Conservation (phyloP, 345 rosid species). For the Melaleuca quinquenervia region DNA sequence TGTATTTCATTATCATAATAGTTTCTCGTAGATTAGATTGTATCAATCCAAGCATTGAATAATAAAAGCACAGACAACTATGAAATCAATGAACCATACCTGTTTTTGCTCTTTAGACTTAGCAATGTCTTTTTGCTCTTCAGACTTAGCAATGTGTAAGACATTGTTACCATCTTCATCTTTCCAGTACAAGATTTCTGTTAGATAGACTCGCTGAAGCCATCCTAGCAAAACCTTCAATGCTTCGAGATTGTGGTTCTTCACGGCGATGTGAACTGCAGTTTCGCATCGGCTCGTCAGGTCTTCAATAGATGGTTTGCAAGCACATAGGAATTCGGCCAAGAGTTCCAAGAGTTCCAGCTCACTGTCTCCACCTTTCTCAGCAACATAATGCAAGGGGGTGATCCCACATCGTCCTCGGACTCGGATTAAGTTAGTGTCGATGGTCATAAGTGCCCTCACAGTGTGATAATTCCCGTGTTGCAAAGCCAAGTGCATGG, state of each 20-base stretch:
- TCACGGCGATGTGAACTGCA: neutral
- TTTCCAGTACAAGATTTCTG: neutral
- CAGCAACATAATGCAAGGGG: neutral
- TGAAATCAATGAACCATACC: neutral
- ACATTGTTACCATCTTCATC: neutral
- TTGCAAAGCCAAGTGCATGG: neutral
- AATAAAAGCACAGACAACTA: neutral
- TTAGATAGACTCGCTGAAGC: rapidly evolving
- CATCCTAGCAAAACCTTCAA: neutral
- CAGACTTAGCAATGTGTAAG: neutral
- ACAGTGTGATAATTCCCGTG: neutral
- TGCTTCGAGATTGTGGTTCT: neutral
- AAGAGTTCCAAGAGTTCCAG: neutral
- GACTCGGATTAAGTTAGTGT: neutral
- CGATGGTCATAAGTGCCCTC: neutral
- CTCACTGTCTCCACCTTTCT: neutral
- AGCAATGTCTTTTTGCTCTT: neutral
- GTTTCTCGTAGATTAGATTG: neutral
- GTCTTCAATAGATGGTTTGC: neutral
- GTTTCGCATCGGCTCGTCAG: neutral
- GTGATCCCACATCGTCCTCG: neutral
- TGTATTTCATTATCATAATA: neutral
- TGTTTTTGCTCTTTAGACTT: neutral
- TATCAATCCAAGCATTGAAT: neutral
- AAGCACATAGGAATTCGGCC: neutral